phyloP scores from a whole-genome alignment of 75 land plant genomes.

The Ceratopteris richardii region DNA sequence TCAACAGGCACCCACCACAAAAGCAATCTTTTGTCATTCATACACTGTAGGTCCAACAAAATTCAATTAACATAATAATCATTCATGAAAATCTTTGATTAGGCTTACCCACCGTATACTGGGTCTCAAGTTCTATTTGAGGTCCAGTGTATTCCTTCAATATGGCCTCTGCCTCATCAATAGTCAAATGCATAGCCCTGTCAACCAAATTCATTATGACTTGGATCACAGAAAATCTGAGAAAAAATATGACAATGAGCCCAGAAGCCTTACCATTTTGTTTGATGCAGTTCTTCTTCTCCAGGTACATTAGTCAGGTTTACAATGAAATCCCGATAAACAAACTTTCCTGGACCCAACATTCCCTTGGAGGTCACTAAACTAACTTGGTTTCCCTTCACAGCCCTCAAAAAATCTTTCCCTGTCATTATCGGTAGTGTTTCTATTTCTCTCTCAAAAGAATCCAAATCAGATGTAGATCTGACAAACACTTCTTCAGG shows the following conservation, averaged over 20 bases:
- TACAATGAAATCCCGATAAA: constrained; percentile 59
- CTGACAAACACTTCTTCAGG: constrained; percentile 63
- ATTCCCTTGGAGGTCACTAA: constrained; percentile 53
- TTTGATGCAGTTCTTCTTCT: constrained; percentile 40
- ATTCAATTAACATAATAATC: too few species aligned
- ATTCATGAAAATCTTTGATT: background rate
- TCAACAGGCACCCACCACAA: too few species aligned
- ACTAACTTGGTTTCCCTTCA: constrained; percentile 45
- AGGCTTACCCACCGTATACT: constrained; percentile 33
- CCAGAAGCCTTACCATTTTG: constrained; percentile 41
- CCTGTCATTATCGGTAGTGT: constrained; percentile 58
- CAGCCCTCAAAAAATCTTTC: constrained; percentile 47
- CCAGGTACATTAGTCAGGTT: constrained; percentile 68
- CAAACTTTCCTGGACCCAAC: constrained; percentile 4
- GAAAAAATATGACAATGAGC: too few species aligned
- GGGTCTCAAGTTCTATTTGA: constrained; percentile 55
- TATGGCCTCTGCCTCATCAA: constrained; percentile 29
- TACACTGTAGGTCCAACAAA: too few species aligned
- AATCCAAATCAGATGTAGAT: constrained; percentile 55
- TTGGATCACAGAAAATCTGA: too few species aligned
- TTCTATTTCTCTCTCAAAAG: constrained; percentile 44
- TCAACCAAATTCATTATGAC: too few species aligned
- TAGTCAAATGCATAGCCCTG: constrained; percentile 66
- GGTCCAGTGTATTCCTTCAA: constrained; percentile 60
- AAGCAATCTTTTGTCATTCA: too few species aligned